These are phyloP conservation scores for Dothistroma pini DNA, from an alignment of 2,329 filamentous ascomycete species.

Conservation along the genomic window DNA sequence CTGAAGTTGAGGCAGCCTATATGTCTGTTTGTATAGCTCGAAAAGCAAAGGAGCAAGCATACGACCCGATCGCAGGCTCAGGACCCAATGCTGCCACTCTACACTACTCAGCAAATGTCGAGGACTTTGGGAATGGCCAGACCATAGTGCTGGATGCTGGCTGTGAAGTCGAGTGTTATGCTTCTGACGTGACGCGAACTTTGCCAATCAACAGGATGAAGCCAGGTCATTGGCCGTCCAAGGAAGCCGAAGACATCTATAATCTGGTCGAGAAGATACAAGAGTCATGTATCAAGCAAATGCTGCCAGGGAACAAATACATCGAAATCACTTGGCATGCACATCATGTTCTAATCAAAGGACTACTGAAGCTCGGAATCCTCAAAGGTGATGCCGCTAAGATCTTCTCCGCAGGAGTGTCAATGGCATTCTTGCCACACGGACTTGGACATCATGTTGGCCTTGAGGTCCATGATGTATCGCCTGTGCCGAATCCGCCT, in stretches of 20 bases:
- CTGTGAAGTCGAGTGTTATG: conserved; percentile 80
- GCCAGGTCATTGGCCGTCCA: conserved; percentile 59
- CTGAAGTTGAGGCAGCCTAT: conserved; percentile 78
- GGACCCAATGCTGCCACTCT: conserved; percentile 79
- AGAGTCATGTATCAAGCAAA: conserved; percentile 64
- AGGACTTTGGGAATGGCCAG: conserved; percentile 64
- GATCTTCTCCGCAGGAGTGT: conserved; percentile 42
- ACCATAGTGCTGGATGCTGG: conserved; percentile 84
- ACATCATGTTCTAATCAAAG: conserved; percentile 76
- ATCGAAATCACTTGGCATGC: conserved; percentile 74
- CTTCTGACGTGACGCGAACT: conserved; percentile 84
- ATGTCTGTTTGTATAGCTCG: conserved; percentile 66
- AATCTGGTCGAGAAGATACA: conserved; percentile 82
- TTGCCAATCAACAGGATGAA: conserved; percentile 61
- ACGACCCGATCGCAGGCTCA: conserved; percentile 81
- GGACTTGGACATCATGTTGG: conserved; percentile 50
- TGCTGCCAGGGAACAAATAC: conserved; percentile 74
- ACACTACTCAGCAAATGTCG: conserved; percentile 81
- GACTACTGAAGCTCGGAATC: conserved; percentile 71
- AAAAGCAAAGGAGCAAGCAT: conserved; percentile 75
- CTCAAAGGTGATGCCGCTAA: conserved; percentile 55
- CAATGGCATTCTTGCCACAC: conserved; percentile 48
- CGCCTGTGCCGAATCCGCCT: conserved; percentile 32
- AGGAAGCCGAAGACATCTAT: conserved; percentile 70
- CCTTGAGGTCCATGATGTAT: conserved; percentile 48